Base-by-base conservation (phyloP, 352 stramenopile genomes). In the Elongisporangium senticosum region DNA sequence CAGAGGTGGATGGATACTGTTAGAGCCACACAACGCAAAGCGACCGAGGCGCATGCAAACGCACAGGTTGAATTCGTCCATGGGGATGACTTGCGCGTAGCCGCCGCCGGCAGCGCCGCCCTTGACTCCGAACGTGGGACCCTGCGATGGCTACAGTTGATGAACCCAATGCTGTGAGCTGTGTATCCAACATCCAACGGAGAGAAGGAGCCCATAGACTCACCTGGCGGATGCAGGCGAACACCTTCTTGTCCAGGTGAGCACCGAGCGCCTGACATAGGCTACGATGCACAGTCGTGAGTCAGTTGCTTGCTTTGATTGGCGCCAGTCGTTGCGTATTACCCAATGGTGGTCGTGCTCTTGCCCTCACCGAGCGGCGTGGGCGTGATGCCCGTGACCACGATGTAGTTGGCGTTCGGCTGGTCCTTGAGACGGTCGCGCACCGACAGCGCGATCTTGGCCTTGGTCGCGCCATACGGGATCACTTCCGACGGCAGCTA, bases 101-200 rank as follows among this genome's bases (percentile, higher is more conserved):
- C 96, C 86, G 49, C 86, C 86, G 55, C 85, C 85, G 13, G 86
- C 85, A 58, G 85, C 83, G 7, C 84, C 75, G 15, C 85, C 82
- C 68, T 99, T 99, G 68, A 99, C 98, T 28, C 97, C 97, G 75
- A 99, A 99, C 24, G 95, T 99, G 13, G 97, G 97, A 7, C 97
- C 97, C 67, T 99, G 96, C 23, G 79, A 97, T 15, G 97, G 96
- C 70, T 99, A 39, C 20, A 51, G 33, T 43, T 43, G 33, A 17
- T 43, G n/a, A 43, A 26, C 23, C 6, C 10, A 53, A 33, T 17
- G 49, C 14, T 11, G 28, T 47, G 10, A n/a, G n/a, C n/a, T 51
- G 14, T 14, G 19, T 26, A 17, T 21, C 1, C 20, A 22, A 5
- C 7, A 53, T 14, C 1, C 26, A 24, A 20, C n/a, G 11, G 7